Conservation (phyloP, 495 filamentous ascomycete species). For the Sordaria brevicollis region DNA sequence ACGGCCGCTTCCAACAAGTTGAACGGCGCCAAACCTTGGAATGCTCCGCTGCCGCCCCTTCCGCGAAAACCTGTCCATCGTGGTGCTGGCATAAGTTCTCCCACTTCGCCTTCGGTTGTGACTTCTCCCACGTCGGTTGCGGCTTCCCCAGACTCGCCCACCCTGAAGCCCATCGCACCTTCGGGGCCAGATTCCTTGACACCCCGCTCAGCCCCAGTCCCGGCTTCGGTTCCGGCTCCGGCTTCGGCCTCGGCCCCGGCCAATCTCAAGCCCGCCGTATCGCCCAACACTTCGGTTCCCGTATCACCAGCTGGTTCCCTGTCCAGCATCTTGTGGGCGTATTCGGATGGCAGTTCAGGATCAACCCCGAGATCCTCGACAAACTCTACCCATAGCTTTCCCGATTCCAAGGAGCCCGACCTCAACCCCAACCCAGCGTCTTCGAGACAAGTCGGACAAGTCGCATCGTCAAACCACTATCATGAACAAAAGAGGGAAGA, state of each 20-base stretch:
- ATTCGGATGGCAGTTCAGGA: conserved; percentile 30
- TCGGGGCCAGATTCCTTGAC: neutral
- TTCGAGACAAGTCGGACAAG: conserved; percentile 6
- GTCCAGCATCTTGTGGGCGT: conserved; percentile 36
- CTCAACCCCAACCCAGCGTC: conserved; percentile 22
- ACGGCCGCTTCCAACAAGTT: conserved; percentile 2
- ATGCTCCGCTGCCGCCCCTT: conserved; percentile 21
- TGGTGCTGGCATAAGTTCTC: conserved; percentile 4
- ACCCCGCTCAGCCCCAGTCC: neutral
- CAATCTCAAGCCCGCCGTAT: conserved; percentile 1
- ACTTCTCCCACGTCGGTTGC: neutral
- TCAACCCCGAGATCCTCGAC: conserved; percentile 23
- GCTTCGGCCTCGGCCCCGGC: conserved; percentile 1
- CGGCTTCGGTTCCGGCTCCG: neutral
- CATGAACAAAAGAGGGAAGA: conserved; percentile 11
- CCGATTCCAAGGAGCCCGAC: conserved; percentile 25
- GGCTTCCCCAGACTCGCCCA: neutral
- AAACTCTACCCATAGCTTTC: conserved; percentile 20
- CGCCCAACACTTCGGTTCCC: neutral
- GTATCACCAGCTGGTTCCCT: conserved; percentile 26
- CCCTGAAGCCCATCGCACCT: neutral
- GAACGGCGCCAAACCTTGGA: conserved; percentile 9
- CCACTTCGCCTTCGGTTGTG: neutral
- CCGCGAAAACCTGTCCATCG: conserved; percentile 22
- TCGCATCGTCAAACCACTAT: conserved; percentile 10